phyloP scores from a whole-genome alignment of 345 rosid genomes.

The Psidium guajava region DNA sequence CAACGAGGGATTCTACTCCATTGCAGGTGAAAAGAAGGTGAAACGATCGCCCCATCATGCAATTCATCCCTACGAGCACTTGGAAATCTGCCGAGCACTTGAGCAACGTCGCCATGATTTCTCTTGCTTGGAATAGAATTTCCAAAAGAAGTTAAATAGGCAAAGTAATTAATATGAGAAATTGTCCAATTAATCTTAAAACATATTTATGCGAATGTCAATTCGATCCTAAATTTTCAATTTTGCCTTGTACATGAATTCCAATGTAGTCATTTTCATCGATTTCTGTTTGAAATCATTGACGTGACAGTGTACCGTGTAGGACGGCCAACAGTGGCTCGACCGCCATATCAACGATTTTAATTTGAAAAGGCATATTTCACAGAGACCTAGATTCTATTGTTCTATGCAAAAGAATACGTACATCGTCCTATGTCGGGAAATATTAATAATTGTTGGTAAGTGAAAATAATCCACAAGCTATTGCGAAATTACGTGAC shows the following conservation, averaged over 20 bases:
- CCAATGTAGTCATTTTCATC: fast-evolving
- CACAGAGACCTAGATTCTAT: background rate
- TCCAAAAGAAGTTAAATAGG: background rate
- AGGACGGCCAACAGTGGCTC: background rate
- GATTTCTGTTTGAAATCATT: background rate
- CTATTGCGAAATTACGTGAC: background rate
- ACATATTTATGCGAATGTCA: background rate
- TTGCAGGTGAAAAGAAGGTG: too few species aligned
- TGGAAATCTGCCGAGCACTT: background rate
- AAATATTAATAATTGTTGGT: background rate
- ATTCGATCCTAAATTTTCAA: background rate
- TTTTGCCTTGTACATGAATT: fast-evolving
- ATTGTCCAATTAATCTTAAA: background rate
- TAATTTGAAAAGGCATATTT: background rate
- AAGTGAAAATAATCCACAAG: background rate
- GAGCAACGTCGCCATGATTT: background rate
- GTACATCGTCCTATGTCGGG: fast-evolving
- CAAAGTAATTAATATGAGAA: background rate
- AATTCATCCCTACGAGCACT: background rate
- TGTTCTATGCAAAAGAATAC: background rate
- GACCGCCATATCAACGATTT: background rate
- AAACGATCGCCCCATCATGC: too few species aligned
- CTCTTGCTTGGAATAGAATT: background rate
- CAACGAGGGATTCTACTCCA: too few species aligned
- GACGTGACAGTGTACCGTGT: fast-evolving